Conservation (phyloP, 495 filamentous ascomycete species). For the Aspergillus panamensis region DNA sequence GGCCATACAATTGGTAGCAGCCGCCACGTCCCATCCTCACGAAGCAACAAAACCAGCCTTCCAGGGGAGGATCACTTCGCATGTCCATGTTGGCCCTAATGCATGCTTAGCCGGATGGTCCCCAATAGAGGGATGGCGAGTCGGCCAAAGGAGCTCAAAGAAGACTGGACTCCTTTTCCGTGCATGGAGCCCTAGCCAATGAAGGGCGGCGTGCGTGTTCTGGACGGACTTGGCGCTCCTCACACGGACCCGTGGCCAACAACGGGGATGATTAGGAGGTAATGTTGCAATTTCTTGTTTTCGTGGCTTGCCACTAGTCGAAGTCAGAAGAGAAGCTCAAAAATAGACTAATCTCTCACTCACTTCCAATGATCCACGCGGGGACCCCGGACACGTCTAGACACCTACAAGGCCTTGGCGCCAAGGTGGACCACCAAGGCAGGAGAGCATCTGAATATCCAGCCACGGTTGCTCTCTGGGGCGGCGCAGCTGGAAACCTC, state of each 20-base stretch:
- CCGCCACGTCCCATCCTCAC: neutral
- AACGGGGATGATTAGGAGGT: neutral
- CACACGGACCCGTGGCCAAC: neutral
- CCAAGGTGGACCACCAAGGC: neutral
- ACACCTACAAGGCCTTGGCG: conserved; percentile 5
- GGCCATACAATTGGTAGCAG: neutral
- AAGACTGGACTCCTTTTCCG: neutral
- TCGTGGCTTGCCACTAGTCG: conserved; percentile 5
- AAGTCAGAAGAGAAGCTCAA: neutral
- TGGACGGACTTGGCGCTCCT: conserved; percentile 1
- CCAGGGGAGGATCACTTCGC: neutral
- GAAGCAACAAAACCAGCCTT: neutral
- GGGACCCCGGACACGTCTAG: conserved; percentile 18
- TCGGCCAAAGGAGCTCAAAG: conserved; percentile 1
- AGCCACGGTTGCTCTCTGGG: neutral
- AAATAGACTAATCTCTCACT: neutral
- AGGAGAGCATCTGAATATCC: neutral
- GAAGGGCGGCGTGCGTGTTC: neutral
- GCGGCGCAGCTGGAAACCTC: too few species aligned
- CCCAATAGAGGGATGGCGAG: neutral
- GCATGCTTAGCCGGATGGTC: neutral
- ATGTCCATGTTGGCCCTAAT: neutral
- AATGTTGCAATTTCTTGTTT: conserved; percentile 10
- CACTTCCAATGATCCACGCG: conserved; percentile 7
- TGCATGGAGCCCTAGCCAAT: neutral